Conservation (phyloP, 108 stramenopile species). For the Skeletonema grethae region DNA sequence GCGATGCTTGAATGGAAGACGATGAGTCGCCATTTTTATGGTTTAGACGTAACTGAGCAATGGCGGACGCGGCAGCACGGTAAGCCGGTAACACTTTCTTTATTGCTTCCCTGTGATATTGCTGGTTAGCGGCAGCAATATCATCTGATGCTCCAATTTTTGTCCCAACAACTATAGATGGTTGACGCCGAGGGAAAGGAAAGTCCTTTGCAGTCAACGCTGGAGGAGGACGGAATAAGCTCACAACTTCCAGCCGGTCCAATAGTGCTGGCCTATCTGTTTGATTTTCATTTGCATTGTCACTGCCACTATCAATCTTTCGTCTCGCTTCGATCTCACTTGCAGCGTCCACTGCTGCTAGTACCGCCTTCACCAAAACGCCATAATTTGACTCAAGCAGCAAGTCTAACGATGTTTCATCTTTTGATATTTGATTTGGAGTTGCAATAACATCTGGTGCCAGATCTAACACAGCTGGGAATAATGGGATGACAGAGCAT, state of each 20-base stretch:
- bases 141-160: constrained; percentile 23
- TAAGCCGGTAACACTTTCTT: constrained; percentile 32
- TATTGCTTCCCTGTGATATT: constrained; percentile 28
- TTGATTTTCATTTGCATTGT: not conserved
- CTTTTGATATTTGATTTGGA: constrained; percentile 8
- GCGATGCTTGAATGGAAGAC: constrained; percentile 28
- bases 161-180: constrained; percentile 41
- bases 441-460: constrained; percentile 22
- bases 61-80: constrained; percentile 48
- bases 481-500: constrained; percentile 42
- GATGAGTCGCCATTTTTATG: constrained; percentile 19
- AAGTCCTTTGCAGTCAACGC: constrained; percentile 12
- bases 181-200: constrained; percentile 45
- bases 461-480: constrained; percentile 43
- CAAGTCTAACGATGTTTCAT: constrained; percentile 25
- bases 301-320: not conserved
- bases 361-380: constrained; percentile 33
- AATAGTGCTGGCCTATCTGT: constrained; percentile 20
- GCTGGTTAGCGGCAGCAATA: not conserved
- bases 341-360: constrained; percentile 36
- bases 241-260: constrained; percentile 25
- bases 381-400: constrained; percentile 42
- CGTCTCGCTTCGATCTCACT: constrained; percentile 13
- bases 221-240: constrained; percentile 37
- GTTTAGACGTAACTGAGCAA: constrained; percentile 35